Evolutionary conservation across 2,329 filamentous ascomycete genomes (phyloP), one percentile per base, ranked within the genome.

Genomic region (Beauveria australis): DNA sequence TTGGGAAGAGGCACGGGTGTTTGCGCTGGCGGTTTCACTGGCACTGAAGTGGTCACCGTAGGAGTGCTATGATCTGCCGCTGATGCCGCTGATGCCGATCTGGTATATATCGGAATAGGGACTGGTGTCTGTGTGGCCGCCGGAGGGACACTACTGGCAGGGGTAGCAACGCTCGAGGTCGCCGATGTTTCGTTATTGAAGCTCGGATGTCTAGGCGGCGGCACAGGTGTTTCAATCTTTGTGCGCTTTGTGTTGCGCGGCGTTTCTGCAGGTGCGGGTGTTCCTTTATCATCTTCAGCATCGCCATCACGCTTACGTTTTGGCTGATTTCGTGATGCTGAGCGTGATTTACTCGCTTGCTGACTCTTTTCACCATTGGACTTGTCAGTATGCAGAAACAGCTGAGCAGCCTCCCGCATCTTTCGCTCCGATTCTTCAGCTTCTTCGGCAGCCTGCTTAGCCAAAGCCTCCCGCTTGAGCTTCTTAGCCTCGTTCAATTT

Each of bases 401-500:
- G 71, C 57, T 78, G 75, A 28, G 78, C 79, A 60, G 76, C 73
- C 66, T 79, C 76, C 9, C 74, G 73, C 74, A 83, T 78, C 67
- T 81, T 82, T 18, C 79, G 75, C 18, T 78, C 79, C 9, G 81
- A 81, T 65, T 82, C 79, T 67, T 83, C 81, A 18, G 84, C 84
- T 67, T 87, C 84, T 63, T 86, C 82, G 1, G 82, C 84, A 1
- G 84, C 84, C 65, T 81, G 76, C 65, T 83, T 83, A 14, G 82
- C 83, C 64, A 86, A 73, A 6, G 83, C 82, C 71, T 89, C 85
- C 59, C 84, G 78, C 74, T 90, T 90, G 12, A 88, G 74, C 69
- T 89, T 89, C 73, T 90, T 91, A 3, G 89, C 86, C 66, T 90
- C 88, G 68, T 91, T 91, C 26, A 91, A 78, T 68, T 89, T 88